Base-by-base conservation (phyloP, 2,329 filamentous ascomycete genomes). In the Pseudocercospora fijiensis region DNA sequence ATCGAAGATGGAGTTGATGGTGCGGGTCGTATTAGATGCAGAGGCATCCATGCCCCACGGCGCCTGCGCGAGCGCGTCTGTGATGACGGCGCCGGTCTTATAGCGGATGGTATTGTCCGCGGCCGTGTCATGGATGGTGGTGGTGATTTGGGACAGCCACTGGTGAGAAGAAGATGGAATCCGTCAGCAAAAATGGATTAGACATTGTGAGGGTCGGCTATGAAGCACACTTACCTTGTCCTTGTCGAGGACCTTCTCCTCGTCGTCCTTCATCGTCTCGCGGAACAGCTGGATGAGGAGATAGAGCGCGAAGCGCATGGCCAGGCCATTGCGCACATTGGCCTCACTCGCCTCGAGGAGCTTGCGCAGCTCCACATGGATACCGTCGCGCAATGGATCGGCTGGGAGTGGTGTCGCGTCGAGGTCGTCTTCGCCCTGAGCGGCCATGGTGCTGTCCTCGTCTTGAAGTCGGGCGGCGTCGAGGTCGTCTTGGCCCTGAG, bases 231-330 rank as follows among this genome's bases (percentile, higher is more conserved):
- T 41, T 41, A 41, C 37, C 37, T 7, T 30, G 24, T 47, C 49
- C 41, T 63, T 41, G 16, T 59, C 49, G 9, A 59, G 27, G 16
- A 41, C 16, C 37, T n/a, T n/a, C 22, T 63, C 49, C 18, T 45
- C 28, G 18, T 55, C 49, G 24, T 43, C 41, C 13, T 51, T 22
- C 33, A 63, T 20, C 33, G 60, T 20, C 22, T 63, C 55, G 22
- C 33, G 24, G 33, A 57, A 60, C 9, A 26, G 28, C 18, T 27
- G 26, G 13, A 60, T 16, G 2, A 63, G 57, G 30, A 58, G 61
- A 27, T 27, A 22, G 18, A 63, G 61, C 33, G 57, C 20, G 49
- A 58, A 63, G 24, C 57, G 57, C 57, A 58, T 58, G 37, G 41
- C 57, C 37, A 49, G 8, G 37, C 57, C 57, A 49, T 58, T 58